phyloP scores from a whole-genome alignment of 2,329 filamentous ascomycete species.

The Hymenoscyphus albidus region DNA sequence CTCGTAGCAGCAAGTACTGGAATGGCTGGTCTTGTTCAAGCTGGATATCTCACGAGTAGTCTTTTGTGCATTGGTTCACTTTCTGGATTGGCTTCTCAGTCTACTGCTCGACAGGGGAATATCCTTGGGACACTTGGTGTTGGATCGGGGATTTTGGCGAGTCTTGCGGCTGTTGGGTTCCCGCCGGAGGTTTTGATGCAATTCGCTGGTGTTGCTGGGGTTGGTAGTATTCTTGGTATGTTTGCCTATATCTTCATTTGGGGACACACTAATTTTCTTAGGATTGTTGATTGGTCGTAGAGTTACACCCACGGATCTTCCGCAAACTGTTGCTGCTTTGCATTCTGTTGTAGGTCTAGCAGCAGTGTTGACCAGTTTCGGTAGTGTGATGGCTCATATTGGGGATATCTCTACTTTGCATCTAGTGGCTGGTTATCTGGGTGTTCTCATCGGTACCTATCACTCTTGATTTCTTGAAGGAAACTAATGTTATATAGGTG shows the following conservation, averaged over 20 bases:
- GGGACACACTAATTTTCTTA: conserved; percentile 8
- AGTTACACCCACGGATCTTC: conserved; percentile 83
- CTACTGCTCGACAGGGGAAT: conserved; percentile 80
- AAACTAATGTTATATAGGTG: conserved; percentile 41
- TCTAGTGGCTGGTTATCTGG: conserved; percentile 80
- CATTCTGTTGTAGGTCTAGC: conserved; percentile 89
- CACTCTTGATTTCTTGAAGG: not conserved
- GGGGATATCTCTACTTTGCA: conserved; percentile 71
- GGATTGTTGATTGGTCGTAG: conserved; percentile 76
- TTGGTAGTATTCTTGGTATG: conserved; percentile 62
- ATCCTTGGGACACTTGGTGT: conserved; percentile 84
- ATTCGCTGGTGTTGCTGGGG: conserved; percentile 69
- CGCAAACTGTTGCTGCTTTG: conserved; percentile 83
- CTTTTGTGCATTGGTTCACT: conserved; percentile 82
- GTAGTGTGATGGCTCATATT: conserved; percentile 74
- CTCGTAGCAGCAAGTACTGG: conserved; percentile 76
- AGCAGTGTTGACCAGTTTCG: conserved; percentile 83
- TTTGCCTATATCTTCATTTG: not conserved
- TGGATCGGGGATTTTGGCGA: conserved; percentile 76
- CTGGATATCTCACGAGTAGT: conserved; percentile 81
- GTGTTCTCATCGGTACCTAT: conserved; percentile 68
- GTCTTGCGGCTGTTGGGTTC: conserved; percentile 76
- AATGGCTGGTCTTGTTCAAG: conserved; percentile 79
- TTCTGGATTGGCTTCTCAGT: conserved; percentile 75
- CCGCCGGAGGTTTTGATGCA: conserved; percentile 74